A percentile compares a stretch with the other conserved stretches of the same genome.
phyloP scores from a whole-genome alignment of 768 basidiomycete genomes.

The Agaricus sinodeliciosus region DNA sequence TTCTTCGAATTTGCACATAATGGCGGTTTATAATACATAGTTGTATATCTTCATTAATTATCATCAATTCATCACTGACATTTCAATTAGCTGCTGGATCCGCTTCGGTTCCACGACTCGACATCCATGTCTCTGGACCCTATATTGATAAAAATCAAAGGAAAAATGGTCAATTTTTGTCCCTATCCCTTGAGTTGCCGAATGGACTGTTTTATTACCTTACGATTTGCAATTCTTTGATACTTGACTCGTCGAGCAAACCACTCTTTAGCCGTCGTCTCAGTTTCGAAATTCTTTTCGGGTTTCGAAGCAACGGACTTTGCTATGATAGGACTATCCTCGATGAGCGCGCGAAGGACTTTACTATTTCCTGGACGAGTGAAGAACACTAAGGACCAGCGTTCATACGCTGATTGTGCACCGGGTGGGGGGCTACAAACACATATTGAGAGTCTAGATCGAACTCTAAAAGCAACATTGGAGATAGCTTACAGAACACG shows the following conservation, averaged over 20 bases:
- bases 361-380: constrained; percentile 52
- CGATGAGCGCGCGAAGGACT: constrained; percentile 42
- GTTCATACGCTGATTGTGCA: constrained; percentile 39
- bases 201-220: constrained; percentile 21
- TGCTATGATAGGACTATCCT: constrained; percentile 45
- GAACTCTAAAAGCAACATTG: too few species aligned
- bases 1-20: too few species aligned
- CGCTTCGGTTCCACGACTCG: constrained; percentile 37
- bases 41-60: too few species aligned
- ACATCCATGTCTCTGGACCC: constrained; percentile 42
- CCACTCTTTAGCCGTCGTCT: constrained; percentile 35
- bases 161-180: background rate
- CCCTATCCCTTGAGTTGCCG: too few species aligned
- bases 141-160: constrained; percentile 9
- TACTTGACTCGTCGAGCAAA: constrained; percentile 37
- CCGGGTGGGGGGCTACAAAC: constrained; percentile 48
- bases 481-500: constrained; percentile 43
- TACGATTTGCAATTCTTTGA: constrained; percentile 37
- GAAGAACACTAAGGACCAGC: constrained; percentile 70
- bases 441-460: background rate
- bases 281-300: constrained; percentile 30
- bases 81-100: background rate
- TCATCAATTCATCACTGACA: background rate
- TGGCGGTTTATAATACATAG: too few species aligned
- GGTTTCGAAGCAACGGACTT: constrained; percentile 31